These are phyloP conservation scores for Firmiana major DNA, from an alignment of 345 rosid genomes.

Conservation along the genomic window DNA sequence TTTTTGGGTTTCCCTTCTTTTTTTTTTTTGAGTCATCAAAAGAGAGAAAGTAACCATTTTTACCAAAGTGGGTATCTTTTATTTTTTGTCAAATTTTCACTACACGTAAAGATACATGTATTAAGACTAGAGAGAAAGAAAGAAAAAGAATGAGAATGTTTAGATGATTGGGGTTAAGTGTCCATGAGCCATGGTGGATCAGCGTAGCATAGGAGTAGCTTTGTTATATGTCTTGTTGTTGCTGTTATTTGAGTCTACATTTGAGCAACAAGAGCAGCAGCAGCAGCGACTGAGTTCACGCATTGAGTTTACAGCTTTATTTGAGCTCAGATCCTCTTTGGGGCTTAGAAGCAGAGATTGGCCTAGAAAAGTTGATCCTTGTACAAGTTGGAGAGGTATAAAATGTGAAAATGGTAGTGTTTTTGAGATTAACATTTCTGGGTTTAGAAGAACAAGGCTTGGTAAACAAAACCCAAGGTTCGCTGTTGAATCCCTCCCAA, in stretches of 20 bases:
- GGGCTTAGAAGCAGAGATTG: slow-evolving; percentile 86
- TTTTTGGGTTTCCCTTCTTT: slow-evolving; percentile 2
- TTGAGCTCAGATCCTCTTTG: slow-evolving; percentile 79
- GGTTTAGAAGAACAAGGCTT: slow-evolving; percentile 77
- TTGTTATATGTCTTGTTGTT: slow-evolving; percentile 35
- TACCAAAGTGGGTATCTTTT: slow-evolving; percentile 21
- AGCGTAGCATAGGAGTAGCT: slow-evolving; percentile 29
- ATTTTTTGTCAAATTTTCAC: slow-evolving; percentile 18
- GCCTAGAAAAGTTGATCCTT: slow-evolving; percentile 88
- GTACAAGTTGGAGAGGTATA: slow-evolving; percentile 68
- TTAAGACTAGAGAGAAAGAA: not conserved
- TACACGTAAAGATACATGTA: slow-evolving; percentile 13
- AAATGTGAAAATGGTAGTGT: slow-evolving; percentile 62
- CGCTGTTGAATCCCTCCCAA: slow-evolving; percentile 60
- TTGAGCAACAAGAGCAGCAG: slow-evolving; percentile 40
- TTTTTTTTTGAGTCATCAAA: slow-evolving; percentile 14
- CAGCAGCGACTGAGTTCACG: slow-evolving; percentile 38
- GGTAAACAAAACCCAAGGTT: slow-evolving; percentile 79
- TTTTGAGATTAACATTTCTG: slow-evolving; percentile 68
- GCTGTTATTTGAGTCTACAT: slow-evolving; percentile 46
- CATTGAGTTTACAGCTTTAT: slow-evolving; percentile 54
- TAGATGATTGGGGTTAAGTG: slow-evolving; percentile 24
- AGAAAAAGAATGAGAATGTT: slow-evolving; percentile 24
- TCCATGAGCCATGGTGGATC: slow-evolving; percentile 66
- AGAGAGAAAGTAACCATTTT: slow-evolving; percentile 13